phyloP scores from a whole-genome alignment of 805 yeast genomes.

The Candida loeiensis region DNA sequence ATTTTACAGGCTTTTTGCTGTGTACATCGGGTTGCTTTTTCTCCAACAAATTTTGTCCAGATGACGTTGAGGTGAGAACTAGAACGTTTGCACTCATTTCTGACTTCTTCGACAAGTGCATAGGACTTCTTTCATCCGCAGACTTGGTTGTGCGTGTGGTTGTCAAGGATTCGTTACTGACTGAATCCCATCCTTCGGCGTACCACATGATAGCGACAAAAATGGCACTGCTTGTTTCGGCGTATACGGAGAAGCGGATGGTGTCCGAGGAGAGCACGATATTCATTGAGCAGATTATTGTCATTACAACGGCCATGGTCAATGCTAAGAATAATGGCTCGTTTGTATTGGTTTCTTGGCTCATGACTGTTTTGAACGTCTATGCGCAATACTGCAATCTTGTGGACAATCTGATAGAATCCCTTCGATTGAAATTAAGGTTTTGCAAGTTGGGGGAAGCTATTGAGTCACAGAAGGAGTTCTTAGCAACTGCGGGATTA shows the following conservation, averaged over 20 bases:
- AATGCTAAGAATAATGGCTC: conserved; percentile 33
- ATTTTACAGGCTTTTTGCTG: conserved; percentile 70
- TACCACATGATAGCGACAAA: conserved; percentile 47
- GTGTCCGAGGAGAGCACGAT: conserved; percentile 29
- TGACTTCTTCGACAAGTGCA: conserved; percentile 49
- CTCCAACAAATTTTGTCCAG: conserved; percentile 22
- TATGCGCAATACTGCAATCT: conserved; percentile 26
- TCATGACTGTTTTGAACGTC: conserved; percentile 28
- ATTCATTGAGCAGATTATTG: conserved; percentile 48
- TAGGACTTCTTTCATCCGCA: conserved; percentile 45
- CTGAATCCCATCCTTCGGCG: conserved; percentile 59
- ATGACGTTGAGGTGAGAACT: conserved; percentile 21
- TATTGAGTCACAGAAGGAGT: conserved; percentile 31
- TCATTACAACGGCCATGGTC: conserved; percentile 42
- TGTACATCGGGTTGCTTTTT: conserved; percentile 65
- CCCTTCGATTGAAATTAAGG: conserved; percentile 40
- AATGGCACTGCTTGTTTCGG: conserved; percentile 36
- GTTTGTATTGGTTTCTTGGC: conserved; percentile 28
- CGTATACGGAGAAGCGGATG: conserved; percentile 25
- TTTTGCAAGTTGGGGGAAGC: conserved; percentile 38
- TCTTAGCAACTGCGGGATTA: conserved; percentile 42
- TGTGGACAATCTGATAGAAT: conserved; percentile 26
- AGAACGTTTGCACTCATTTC: conserved; percentile 37
- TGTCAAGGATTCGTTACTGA: conserved; percentile 65
- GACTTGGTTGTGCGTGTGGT: conserved; percentile 61